phyloP scores from a whole-genome alignment of 2,329 filamentous ascomycete species.

The Didymella exigua region DNA sequence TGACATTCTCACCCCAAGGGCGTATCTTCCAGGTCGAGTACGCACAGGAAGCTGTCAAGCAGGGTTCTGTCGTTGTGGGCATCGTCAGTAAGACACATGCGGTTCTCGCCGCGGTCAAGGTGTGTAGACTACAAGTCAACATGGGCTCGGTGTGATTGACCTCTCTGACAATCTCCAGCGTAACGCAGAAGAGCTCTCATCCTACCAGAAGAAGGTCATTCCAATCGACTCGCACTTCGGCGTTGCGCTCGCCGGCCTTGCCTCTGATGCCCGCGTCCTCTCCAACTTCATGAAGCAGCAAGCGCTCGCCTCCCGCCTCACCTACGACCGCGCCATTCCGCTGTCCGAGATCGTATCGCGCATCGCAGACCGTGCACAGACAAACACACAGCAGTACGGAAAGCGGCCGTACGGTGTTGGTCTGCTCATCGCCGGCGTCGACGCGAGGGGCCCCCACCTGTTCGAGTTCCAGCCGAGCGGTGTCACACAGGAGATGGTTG shows the following conservation, averaged over 20 bases:
- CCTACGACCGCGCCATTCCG: constrained; percentile 91
- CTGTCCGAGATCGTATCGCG: constrained; percentile 86
- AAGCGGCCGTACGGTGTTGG: constrained; percentile 96
- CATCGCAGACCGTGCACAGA: constrained; percentile 95
- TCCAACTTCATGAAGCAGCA: constrained; percentile 99
- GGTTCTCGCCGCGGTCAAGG: constrained; percentile 95
- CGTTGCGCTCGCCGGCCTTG: constrained; percentile 93
- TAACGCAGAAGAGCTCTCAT: constrained; percentile 98
- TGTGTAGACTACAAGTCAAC: constrained; percentile 49
- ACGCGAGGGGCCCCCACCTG: constrained; percentile 90
- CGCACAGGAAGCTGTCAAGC: constrained; percentile 97
- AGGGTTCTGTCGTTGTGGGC: constrained; percentile 96
- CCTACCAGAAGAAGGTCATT: constrained; percentile 99
- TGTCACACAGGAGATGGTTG: constrained; percentile 95
- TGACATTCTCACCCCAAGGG: constrained; percentile 99
- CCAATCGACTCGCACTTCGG: constrained; percentile 94
- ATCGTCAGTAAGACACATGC: constrained; percentile 98
- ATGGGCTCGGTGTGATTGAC: constrained; percentile 13
- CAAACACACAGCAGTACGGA: constrained; percentile 97
- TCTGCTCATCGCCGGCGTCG: constrained; percentile 88
- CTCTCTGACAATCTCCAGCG: constrained; percentile 64
- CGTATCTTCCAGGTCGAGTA: constrained; percentile 99
- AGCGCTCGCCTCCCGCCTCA: constrained; percentile 92
- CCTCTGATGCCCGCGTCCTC: constrained; percentile 96
- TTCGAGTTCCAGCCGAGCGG: constrained; percentile 98